Percentiles rank a stretch among this genome's conserved stretches.
Conservation (phyloP, 169 alveolate species). For the Neospora caninum region DNA sequence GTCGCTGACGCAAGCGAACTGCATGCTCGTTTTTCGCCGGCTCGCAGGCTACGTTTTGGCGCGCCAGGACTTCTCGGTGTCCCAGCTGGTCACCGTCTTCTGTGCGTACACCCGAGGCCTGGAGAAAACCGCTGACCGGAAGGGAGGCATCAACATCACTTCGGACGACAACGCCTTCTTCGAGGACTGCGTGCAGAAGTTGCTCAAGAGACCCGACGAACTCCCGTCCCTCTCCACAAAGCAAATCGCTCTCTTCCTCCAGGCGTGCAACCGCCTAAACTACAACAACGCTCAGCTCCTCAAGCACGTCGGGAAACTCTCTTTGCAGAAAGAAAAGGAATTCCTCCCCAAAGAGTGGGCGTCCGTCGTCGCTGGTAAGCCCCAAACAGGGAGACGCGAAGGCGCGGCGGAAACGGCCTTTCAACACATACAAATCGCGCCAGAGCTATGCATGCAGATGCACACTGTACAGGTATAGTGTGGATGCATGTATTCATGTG, state of each 20-base stretch:
- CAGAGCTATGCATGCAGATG: no score
- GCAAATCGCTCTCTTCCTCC: slow-evolving; percentile 30
- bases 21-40: not conserved
- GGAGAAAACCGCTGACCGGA: not conserved
- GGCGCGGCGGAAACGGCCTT: no score
- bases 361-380: slow-evolving; percentile 32
- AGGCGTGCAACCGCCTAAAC: slow-evolving; percentile 40
- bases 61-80: not conserved
- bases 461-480: not conserved
- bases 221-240: slow-evolving; percentile 16
- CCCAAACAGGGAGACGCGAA: no score
- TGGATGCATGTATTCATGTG: not conserved
- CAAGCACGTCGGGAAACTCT: slow-evolving; percentile 31
- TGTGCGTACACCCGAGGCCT: slow-evolving; percentile 24
- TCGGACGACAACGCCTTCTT: not conserved
- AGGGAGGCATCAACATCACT: not conserved
- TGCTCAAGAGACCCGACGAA: not conserved
- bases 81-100: slow-evolving; percentile 36
- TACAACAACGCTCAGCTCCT: not conserved
- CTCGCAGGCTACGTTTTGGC: not conserved
- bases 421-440: no score
- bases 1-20: not conserved
- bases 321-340: not conserved
- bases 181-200: not conserved
- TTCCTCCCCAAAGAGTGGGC: slow-evolving; percentile 47